Percentiles rank a stretch among this genome's conserved stretches.
These are phyloP conservation scores for Bjerkandera adusta DNA, from an alignment of 1,284 basidiomycete species.

Conservation along the genomic window DNA sequence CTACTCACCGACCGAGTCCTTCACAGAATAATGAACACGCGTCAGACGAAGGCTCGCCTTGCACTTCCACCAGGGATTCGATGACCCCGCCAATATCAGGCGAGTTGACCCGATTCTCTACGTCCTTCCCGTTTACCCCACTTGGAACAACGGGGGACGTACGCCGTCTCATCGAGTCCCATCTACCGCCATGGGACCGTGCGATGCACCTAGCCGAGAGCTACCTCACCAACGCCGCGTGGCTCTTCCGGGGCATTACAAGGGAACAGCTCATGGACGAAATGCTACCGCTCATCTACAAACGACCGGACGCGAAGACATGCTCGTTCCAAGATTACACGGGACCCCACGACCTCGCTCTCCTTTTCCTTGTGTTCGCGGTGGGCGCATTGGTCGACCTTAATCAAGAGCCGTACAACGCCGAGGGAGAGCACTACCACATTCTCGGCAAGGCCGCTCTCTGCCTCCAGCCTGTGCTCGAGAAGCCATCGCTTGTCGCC, in stretches of 20 bases:
- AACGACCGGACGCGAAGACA: conserved; percentile 27
- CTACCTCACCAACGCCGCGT: conserved; percentile 52
- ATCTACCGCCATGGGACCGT: conserved; percentile 31
- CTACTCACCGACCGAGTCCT: conserved; percentile 4
- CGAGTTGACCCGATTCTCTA: conserved; percentile 52
- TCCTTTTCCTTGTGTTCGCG: conserved; percentile 57
- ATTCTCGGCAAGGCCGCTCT: conserved; percentile 46
- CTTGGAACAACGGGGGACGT: conserved; percentile 46
- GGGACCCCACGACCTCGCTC: conserved; percentile 51
- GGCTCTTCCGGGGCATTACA: conserved; percentile 55
- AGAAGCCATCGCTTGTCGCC: conserved; percentile 34
- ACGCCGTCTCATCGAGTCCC: conserved; percentile 43
- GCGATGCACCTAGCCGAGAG: conserved; percentile 61
- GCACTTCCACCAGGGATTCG: conserved; percentile 33
- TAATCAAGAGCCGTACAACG: conserved; percentile 54
- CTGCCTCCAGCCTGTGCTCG: conserved; percentile 33
- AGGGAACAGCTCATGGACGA: conserved; percentile 65
- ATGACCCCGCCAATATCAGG: conserved; percentile 34
- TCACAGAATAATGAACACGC: conserved; percentile 17
- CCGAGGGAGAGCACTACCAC: conserved; percentile 58
- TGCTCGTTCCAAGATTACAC: conserved; percentile 28
- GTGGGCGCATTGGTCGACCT: conserved; percentile 62
- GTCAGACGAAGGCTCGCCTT: conserved; percentile 14
- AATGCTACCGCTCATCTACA: conserved; percentile 56
- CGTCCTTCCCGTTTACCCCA: conserved; percentile 63